A percentile compares a stretch with the other conserved stretches of the same genome.
These are phyloP conservation scores for Vachellia collinsii DNA, from an alignment of 306 rosid genomes.

Conservation along the genomic window DNA sequence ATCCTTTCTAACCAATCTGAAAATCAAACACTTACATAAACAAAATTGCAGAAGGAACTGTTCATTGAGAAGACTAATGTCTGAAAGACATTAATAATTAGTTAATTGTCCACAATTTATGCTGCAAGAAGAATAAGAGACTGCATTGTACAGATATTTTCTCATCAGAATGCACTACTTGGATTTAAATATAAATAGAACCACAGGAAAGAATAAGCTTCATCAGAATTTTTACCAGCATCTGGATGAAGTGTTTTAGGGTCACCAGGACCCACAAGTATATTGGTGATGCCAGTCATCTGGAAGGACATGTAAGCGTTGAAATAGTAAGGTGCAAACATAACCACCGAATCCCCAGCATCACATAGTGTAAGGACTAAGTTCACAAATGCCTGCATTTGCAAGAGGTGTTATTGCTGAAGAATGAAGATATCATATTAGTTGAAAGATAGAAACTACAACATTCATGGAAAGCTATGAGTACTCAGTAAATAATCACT, in stretches of 20 bases:
- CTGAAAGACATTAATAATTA: constrained; percentile 15
- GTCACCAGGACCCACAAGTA: constrained; percentile 81
- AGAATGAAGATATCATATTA: constrained; percentile 36
- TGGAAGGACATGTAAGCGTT: constrained; percentile 77
- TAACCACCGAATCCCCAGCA: constrained; percentile 72
- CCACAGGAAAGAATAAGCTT: not conserved
- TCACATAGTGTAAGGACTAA: constrained; percentile 95
- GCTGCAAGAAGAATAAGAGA: not conserved
- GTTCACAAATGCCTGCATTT: constrained; percentile 92
- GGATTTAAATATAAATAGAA: constrained; percentile 23
- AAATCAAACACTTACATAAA: constrained; percentile 40
- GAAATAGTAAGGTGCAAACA: constrained; percentile 84
- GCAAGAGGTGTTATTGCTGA: constrained; percentile 29
- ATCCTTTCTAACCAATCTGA: constrained; percentile 89
- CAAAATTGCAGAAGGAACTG: constrained; percentile 20
- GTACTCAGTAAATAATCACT: not conserved
- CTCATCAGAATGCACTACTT: not conserved
- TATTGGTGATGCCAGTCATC: constrained; percentile 80
- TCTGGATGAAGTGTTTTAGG: constrained; percentile 86
- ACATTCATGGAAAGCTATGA: constrained; percentile 12
- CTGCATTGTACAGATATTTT: not conserved
- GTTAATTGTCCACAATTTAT: constrained; percentile 10
- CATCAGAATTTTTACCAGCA: constrained; percentile 52
- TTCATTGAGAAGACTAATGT: constrained; percentile 1
- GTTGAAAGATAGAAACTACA: constrained; percentile 28